Percentiles rank a stretch among this genome's conserved stretches.
These are phyloP conservation scores for Calonectria multiphialidica DNA, from an alignment of 2,329 filamentous ascomycete genomes.

Conservation along the genomic window DNA sequence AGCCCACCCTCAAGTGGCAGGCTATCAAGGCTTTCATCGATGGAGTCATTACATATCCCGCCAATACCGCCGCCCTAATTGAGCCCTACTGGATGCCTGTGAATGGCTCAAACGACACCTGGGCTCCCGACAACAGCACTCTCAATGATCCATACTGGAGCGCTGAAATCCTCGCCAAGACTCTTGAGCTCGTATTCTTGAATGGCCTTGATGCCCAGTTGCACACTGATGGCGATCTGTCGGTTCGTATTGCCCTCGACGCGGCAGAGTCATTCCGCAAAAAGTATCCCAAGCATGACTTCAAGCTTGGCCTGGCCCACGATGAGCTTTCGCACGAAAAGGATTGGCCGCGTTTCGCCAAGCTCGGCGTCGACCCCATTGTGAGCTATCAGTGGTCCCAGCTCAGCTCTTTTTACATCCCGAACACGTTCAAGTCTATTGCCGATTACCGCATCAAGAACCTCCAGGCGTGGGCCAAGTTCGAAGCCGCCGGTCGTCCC, in stretches of 20 bases:
- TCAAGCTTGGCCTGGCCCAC: constrained; percentile 34
- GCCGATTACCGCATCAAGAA: constrained; percentile 28
- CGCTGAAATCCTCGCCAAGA: constrained; percentile 36
- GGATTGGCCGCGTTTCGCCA: constrained; percentile 35
- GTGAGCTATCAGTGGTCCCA: constrained; percentile 38
- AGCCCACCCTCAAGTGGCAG: constrained; percentile 43
- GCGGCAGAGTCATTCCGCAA: constrained; percentile 37
- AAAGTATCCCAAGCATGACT: constrained; percentile 23
- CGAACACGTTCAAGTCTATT: constrained; percentile 30
- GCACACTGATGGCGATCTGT: constrained; percentile 41
- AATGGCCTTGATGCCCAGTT: constrained; percentile 38
- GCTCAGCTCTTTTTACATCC: constrained; percentile 28
- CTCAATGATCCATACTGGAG: constrained; percentile 45
- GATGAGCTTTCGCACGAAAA: constrained; percentile 26
- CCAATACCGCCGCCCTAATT: constrained; percentile 43
- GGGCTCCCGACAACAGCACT: constrained; percentile 35
- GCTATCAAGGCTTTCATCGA: constrained; percentile 44
- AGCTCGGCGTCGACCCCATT: constrained; percentile 35
- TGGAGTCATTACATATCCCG: constrained; percentile 43
- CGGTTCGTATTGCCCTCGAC: constrained; percentile 39
- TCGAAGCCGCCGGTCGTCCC: constrained; percentile 21
- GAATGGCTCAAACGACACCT: constrained; percentile 32
- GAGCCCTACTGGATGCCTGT: constrained; percentile 41
- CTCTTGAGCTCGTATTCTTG: constrained; percentile 38
- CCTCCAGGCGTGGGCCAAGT: constrained; percentile 41